Base-by-base conservation (phyloP, 2,329 filamentous ascomycete genomes). In the Trichoderma polysporum region DNA sequence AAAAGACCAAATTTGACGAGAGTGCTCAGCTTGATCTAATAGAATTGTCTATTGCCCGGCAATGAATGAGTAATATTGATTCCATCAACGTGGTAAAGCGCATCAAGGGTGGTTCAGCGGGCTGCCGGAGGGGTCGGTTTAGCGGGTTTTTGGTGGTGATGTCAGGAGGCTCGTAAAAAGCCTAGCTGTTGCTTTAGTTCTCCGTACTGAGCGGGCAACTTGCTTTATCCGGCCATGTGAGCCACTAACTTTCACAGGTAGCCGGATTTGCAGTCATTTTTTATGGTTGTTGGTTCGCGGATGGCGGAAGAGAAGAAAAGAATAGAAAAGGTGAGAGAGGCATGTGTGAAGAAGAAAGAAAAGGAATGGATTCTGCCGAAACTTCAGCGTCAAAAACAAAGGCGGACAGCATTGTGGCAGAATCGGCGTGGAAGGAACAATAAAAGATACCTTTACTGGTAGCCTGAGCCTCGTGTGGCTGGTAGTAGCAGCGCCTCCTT, bases 401-500 rank as follows among this genome's bases (percentile, higher is more conserved):
- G 12, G 27, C 25, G 49, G 25, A 31, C 49, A 52, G 15, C 45
- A 45, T 0, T 19, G 22, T 22, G 41, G 29, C 25, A 13, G 25
- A 22, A 53, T 45, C 9, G 9, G 9, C 5, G 29, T 35, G n/a
- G 57, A 49, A 59, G 56, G 56, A 59, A 25, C 29, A 12, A 13
- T 10, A 19, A 19, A 1, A 39, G 35, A 15, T 17, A 39, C 35
- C 12, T 39, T 12, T 35, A 12, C 33, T 35, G 33, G n/a, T 45
- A 19, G 41, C 57, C 5, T 37, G 45, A 62, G 59, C 59, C 47
- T 62, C 47, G 33, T 52, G 59, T 61, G 58, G 58, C 58, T 61
- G 10, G 56, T 58, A 17, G 27, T 10, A 29, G 35, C 12, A 56
- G 39, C 39, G 39, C 39, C 39, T 41, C 39, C 6, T n/a, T 19